phyloP scores from a whole-genome alignment of 2,329 filamentous ascomycete species.

The Calonectria ilicicola region DNA sequence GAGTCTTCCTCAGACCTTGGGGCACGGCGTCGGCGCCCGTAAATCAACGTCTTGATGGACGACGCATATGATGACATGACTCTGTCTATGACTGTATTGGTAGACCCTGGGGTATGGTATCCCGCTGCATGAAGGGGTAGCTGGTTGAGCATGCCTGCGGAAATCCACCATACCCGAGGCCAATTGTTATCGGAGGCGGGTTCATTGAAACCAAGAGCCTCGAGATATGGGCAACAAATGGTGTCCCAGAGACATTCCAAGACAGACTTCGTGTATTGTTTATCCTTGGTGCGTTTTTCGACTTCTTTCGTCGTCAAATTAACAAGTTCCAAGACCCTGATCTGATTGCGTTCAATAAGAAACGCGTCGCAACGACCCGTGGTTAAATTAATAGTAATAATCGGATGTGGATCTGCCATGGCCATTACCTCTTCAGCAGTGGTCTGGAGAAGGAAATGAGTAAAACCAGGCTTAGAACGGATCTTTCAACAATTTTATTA shows the following conservation, averaged over 20 bases:
- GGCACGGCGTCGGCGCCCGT: background rate
- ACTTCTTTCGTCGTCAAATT: background rate
- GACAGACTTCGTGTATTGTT: background rate
- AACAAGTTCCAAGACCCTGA: background rate
- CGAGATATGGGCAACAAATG: background rate
- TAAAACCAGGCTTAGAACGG: background rate
- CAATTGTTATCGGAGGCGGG: background rate
- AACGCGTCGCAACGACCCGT: background rate
- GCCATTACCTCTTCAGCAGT: conserved; percentile 1
- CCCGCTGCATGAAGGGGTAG: background rate
- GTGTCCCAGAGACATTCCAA: background rate
- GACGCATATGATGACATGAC: conserved; percentile 7
- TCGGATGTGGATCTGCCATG: background rate
- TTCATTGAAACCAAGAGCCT: background rate
- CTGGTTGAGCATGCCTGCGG: background rate
- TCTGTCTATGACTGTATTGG: conserved; percentile 1
- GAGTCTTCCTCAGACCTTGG: background rate
- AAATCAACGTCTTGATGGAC: background rate
- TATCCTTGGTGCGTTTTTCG: background rate
- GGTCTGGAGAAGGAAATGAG: background rate
- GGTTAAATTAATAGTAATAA: background rate
- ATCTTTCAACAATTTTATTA: background rate
- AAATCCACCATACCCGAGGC: conserved; percentile 5
- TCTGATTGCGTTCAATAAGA: background rate
- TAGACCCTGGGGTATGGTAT: background rate